phyloP scores from a whole-genome alignment of 805 yeast species.

The Babjeviella inositovora region DNA sequence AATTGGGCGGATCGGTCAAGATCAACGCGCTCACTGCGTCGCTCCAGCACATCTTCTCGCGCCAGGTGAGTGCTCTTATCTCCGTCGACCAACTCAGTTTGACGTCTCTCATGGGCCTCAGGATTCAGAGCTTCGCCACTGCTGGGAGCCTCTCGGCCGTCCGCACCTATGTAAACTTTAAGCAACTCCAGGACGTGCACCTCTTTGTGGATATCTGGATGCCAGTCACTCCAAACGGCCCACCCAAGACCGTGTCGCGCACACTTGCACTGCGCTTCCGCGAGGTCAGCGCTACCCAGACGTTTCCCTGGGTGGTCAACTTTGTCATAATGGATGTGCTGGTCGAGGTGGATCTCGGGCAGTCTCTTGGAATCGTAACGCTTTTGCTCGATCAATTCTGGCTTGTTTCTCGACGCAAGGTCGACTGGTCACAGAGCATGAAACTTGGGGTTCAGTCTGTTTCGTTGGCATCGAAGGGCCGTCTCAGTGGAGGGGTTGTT shows the following conservation, averaged over 20 bases:
- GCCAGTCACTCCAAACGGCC: conserved; percentile 14
- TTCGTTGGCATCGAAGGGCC: conserved; percentile 45
- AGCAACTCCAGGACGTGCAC: conserved; percentile 77
- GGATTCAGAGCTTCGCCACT: conserved; percentile 23
- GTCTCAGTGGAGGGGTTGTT: conserved; percentile 59
- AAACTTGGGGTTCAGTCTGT: conserved; percentile 40
- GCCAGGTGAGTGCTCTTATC: conserved; percentile 73
- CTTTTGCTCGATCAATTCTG: conserved; percentile 44
- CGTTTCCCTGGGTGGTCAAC: conserved; percentile 64
- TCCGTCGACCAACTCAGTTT: conserved; percentile 22
- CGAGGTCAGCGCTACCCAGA: conserved; percentile 42
- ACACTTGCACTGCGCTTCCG: conserved; percentile 29
- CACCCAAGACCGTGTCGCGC: conserved; percentile 3
- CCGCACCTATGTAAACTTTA: conserved; percentile 51
- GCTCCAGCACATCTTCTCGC: conserved; percentile 79
- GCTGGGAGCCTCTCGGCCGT: conserved; percentile 39
- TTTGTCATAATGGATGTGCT: conserved; percentile 33
- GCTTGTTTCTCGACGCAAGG: conserved; percentile 50
- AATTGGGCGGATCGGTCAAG: conserved; percentile 24
- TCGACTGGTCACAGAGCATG: conserved; percentile 58
- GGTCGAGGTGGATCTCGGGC: conserved; percentile 64
- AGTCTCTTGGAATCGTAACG: conserved; percentile 56
- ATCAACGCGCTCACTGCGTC: conserved; percentile 49
- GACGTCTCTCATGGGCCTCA: no score
- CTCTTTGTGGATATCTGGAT: conserved; percentile 76